Evolutionary conservation across 2,329 filamentous ascomycete species (phyloP), one percentile per base, ranked within the genome.

Genomic region (Colletotrichum somersetense): DNA sequence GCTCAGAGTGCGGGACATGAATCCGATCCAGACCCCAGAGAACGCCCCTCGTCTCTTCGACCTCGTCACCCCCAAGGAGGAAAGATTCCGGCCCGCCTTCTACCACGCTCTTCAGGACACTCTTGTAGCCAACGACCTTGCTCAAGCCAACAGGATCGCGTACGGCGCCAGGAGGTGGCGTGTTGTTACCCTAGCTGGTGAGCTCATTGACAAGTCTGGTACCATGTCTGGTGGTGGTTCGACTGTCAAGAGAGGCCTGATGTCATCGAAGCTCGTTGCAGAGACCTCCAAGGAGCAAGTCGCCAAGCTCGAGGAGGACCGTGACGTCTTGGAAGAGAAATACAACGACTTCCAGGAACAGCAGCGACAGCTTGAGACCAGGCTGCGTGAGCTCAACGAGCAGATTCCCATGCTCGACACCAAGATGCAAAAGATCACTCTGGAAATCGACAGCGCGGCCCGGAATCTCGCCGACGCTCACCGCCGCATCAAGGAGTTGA

Each of bases 141-240:
- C 93, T n/a, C 96, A 99, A 80, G 97, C 96, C 2, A 98, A 98
- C 82, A 91, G 96, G 58, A 98, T 99, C 75, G 96, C 96, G 10
- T 99, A 98, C 78, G 96, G 96, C 53, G 93, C 93, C 57, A 93
- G 91, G 84, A 87, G 96, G 81, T 99, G 96, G 96, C 91, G 96
- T 75, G 96, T 99, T 3, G 96, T 99, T 52, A 99, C 96, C 0
- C 89, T 99, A 2, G 94, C 95, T 73, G 96, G 96, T 61, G 95
- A 98, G 81, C 88, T 99, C 64, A 98, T 99, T 76, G 96, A 99
- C 84, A 97, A 97, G 80, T 98, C 96, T 1, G 96, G 96, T 86
- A 98, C 96, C 46, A 98, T 99, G 96, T 97, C 94, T 71, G 96
- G 96, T 85, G 96, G 96, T 86, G 96, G 96, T 68, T 96, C 90